Evolutionary conservation across 257 asterid species (phyloP), one percentile per base, ranked within the genome.

Genomic region (Solanum chilense): DNA sequence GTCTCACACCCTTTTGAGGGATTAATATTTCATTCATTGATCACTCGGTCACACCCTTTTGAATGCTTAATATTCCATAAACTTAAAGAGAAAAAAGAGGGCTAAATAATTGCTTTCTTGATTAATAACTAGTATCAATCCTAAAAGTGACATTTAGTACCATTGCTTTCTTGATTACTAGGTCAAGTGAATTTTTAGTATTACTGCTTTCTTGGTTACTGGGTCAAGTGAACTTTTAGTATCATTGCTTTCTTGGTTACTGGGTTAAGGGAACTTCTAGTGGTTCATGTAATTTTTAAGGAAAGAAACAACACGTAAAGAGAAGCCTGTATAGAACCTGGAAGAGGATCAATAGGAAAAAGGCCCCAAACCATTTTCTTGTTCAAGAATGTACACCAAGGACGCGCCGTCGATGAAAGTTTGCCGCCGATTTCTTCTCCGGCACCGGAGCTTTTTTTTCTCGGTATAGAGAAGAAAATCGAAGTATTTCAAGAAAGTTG

Each of bases 331-430:
- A 18, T 15, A 27, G 74, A 91, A 95, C 98, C 98, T 93, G 98
- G 94, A 88, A 92, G 92, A 82, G 99, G 97, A 94, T 94, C 98
- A 33, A 92, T 89, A 12, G 98, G 98, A 85, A 94, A 92, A 58
- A 97, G 94, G 23, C 95, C 97, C 99, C 99, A 97, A 90, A 97
- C 99, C 99, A 97, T 97, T 68, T 16, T 62, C 60, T 77, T 39
- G 45, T 31, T 16, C 42, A 18, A 73, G 12, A 73, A 3, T 78
- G 66, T 45, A 45, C 83, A 14, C 35, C 62, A 42, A 75, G 6
- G 3, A 76, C 2, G 33, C n/a, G 83, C 12, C 31, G 58, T 58
- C 21, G 60, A 49, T 49, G 0, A 21, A 49, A 0, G 1, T 56
- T 56, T 56, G 1, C 64, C 58, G 39, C 1, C 84, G 83, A 7